Percentiles rank a stretch among this genome's conserved stretches.
These are phyloP conservation scores for Nicotiana noctiflora DNA, from an alignment of 257 asterid species.

Conservation along the genomic window DNA sequence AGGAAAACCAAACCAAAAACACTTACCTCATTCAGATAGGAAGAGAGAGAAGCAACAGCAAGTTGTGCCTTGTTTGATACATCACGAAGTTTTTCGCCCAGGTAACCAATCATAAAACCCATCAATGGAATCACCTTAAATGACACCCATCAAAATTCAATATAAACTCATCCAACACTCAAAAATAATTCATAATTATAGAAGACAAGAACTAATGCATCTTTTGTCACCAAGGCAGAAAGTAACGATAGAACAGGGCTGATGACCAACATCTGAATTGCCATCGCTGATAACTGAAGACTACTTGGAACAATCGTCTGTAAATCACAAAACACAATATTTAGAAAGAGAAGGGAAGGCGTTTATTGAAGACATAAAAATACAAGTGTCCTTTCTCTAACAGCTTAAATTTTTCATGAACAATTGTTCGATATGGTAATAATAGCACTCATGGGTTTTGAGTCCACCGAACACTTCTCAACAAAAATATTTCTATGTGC, in stretches of 20 bases:
- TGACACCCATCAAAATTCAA: conserved; percentile 11
- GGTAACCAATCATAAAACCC: conserved; percentile 58
- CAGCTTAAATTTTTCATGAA: background rate
- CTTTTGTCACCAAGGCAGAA: conserved; percentile 63
- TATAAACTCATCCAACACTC: background rate
- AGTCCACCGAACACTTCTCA: background rate
- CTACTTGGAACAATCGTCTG: conserved; percentile 73
- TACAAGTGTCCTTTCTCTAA: background rate
- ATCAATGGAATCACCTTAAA: conserved; percentile 63
- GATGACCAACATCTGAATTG: conserved; percentile 65
- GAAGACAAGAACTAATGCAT: background rate
- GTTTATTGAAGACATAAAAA: background rate
- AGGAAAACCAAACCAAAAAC: background rate
- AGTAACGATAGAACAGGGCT: conserved; percentile 67
- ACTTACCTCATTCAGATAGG: conserved; percentile 77
- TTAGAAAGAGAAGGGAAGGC: background rate
- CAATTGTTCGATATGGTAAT: background rate
- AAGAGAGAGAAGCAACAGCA: conserved; percentile 66
- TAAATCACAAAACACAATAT: background rate
- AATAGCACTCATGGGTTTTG: background rate
- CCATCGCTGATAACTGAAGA: conserved; percentile 80
- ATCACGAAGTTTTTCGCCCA: conserved; percentile 77
- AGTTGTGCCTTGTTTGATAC: conserved; percentile 65
- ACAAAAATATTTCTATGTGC: background rate
- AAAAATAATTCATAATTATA: background rate